Evolutionary conservation across 495 filamentous ascomycete species (phyloP), one percentile per base, ranked within the genome.

Genomic region (Penicillium malachiteum): DNA sequence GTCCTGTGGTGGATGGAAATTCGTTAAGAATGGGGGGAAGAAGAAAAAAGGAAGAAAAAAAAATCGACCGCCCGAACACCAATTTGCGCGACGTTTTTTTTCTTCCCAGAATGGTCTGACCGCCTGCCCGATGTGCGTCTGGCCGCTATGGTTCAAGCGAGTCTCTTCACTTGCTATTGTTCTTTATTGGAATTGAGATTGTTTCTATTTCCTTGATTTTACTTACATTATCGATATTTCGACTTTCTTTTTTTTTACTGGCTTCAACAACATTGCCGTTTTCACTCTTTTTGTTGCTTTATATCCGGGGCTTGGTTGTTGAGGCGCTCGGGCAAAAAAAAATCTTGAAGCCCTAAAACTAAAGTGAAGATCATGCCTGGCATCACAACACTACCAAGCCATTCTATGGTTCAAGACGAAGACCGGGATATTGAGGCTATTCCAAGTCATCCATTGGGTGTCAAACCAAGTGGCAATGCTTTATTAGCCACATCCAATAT

Each of bases 391-490:
- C 56, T 69, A 41, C 58, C 56, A 9, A 57, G 49, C 51, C 49
- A 65, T 59, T 56, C 63, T 45, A 53, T 56, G n/a, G 45, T 50
- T 37, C 51, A 39, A 38, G 56, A 69, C 48, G 58, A 58, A 13
- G 57, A 66, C 37, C 45, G 40, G 11, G 56, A 33, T 21, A 45
- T 52, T 51, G 69, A 76, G 52, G 66, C 71, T 33, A 86, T 96
- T 48, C 88, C 89, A 13, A 76, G 78, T 40, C 94, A 98, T 76
- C 93, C 93, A 17, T 74, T 96, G 32, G 86, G 87, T 40, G 81
- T 97, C 59, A 95, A 91, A 63, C 94, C 94, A 0, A 81, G 84
- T 63, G 94, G 94, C 48, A 98, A 98, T 79, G 86, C 87, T 53
- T 88, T 91, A 46, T 77, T 82, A 41, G 81, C 85, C 44, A 74